Base-by-base conservation (phyloP, 805 yeast genomes). In the Starmerella bacillaris region DNA sequence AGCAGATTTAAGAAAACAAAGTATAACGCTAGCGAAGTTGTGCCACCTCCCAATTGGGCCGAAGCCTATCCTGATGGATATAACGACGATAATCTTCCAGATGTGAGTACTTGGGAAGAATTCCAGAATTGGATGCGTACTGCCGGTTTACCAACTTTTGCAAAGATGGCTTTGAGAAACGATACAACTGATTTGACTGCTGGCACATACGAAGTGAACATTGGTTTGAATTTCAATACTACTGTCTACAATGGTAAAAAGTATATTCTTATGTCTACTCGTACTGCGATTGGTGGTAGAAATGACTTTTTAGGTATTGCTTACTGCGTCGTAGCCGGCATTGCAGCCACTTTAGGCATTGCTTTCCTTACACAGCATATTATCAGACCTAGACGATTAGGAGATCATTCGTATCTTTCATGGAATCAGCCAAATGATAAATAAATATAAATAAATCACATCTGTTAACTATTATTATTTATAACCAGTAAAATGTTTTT, bases 101-200 rank as follows among this genome's bases (percentile, higher is more conserved):
- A 78, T 51, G 53, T 86, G 32, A 65, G 78, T 2, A 52, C 58
- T 24, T 74, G 89, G 82, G 86, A 80, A 51, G 74, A 74, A 44
- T 68, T 86, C 47, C 94, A 83, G 61, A 86, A 83, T 55, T 86
- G 98, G 98, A 86, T 86, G 95, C 71, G 92, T 49, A 83, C 95
- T 1, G 94, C 96, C 0, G 94, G 92, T 0, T 62, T 86, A 42
- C 92, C 96, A 19, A 70, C 76, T 9, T 86, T 89, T 51, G 72
- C 77, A 63, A 86, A 89, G 53, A 58, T 83, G 24, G 84, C 83
- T 28, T 66, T 76, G 31, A 71, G 77, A 46, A 84, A 80, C 56
- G 75, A 71, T 39, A 61, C 70, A 2, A 60, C 60, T 1, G 49
- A 67, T 2, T 55, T 86, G 40, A 42, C 53, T 1, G 59, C 67